Evolutionary conservation across 306 rosid species (phyloP).

Genomic region (Fragaria ananassa): DNA sequence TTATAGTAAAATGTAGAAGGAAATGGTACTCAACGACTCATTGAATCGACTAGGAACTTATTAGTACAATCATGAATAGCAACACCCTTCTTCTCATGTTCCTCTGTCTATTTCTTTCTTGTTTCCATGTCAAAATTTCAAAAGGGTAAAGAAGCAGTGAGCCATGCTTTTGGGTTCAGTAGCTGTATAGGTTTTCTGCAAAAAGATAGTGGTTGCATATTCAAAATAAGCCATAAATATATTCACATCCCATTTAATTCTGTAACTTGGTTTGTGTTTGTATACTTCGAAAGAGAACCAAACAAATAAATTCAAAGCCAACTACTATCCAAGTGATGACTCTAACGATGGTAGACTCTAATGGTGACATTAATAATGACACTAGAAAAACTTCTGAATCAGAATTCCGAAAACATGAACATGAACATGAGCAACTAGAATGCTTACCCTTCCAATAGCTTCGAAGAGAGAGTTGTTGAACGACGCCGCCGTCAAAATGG

Average conservation of each 20-base stretch:
- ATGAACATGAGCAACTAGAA: background rate
- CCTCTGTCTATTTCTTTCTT: background rate
- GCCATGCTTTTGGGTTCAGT: background rate
- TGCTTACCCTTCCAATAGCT: conserved; percentile 78
- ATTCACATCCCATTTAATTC: background rate
- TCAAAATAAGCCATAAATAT: background rate
- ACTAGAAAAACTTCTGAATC: background rate
- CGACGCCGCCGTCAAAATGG: conserved; percentile 85
- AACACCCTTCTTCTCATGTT: too few species aligned
- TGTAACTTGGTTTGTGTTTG: background rate
- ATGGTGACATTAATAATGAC: background rate
- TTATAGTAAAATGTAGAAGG: background rate
- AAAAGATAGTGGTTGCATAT: background rate
- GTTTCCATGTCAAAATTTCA: background rate
- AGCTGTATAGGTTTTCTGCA: background rate
- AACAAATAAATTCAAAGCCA: background rate
- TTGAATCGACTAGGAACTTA: background rate
- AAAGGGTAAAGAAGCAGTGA: background rate
- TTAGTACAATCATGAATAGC: too few species aligned
- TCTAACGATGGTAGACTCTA: background rate
- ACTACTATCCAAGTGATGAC: background rate
- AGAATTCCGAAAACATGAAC: too few species aligned
- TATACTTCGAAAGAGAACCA: background rate
- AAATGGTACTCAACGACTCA: background rate
- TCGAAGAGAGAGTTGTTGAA: conserved; percentile 76